Conservation (phyloP, 1,284 basidiomycete genomes). For the Volvariella volvacea region DNA sequence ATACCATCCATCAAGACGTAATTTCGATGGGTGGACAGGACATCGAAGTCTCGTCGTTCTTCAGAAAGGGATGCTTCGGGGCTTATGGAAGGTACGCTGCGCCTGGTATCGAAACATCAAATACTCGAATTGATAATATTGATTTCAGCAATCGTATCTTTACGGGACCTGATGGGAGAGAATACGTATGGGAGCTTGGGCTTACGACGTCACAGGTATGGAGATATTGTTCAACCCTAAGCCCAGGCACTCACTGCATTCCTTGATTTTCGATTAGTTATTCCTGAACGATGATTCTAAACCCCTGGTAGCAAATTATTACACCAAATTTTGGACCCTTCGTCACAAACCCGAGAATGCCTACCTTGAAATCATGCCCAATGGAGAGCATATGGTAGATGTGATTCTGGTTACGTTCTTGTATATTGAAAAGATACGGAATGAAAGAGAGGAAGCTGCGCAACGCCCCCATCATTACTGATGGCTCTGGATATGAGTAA, state of each 20-base stretch:
- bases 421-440: constrained; percentile 18
- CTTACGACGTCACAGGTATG: constrained; percentile 12
- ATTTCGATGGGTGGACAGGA: constrained; percentile 18
- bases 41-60: constrained; percentile 17
- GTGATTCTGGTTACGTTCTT: constrained; percentile 25
- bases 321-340: constrained; percentile 12
- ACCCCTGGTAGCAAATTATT: constrained; percentile 21
- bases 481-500: too few species aligned
- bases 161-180: constrained; percentile 24
- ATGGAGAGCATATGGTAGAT: constrained; percentile 24
- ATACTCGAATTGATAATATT: background rate
- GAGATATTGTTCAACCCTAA: too few species aligned
- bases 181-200: constrained; percentile 27
- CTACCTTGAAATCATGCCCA: constrained; percentile 22
- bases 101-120: background rate
- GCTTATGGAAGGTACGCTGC: background rate
- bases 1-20: constrained; percentile 16
- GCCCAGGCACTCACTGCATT: too few species aligned
- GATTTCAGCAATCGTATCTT: constrained; percentile 24
- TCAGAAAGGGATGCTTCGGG: constrained; percentile 15
- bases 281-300: constrained; percentile 16
- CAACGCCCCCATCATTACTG: too few species aligned
- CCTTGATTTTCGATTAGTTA: constrained; percentile 6
- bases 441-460: constrained; percentile 3
- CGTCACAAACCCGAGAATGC: constrained; percentile 14